Conservation (phyloP, 2,329 filamentous ascomycete species). For the Phoma herbarum region DNA sequence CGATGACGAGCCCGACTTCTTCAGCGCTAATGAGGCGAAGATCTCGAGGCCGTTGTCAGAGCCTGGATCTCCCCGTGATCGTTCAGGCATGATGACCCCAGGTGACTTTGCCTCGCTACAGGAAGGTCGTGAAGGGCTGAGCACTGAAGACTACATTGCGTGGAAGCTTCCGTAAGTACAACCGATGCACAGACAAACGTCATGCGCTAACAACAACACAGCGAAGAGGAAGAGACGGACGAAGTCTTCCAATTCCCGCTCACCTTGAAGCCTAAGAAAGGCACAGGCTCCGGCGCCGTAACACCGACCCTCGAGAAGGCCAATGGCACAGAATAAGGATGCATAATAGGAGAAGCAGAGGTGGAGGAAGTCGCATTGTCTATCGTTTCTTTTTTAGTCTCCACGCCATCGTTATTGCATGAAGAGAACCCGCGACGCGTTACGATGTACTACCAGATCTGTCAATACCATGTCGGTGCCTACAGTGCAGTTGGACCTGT, state of each 20-base stretch:
- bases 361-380: conserved; percentile 18
- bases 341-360: neutral
- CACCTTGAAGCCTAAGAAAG: conserved; percentile 64
- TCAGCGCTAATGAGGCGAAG: conserved; percentile 92
- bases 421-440: conserved; percentile 11
- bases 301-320: conserved; percentile 40
- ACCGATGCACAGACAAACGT: neutral
- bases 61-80: conserved; percentile 88
- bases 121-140: conserved; percentile 90
- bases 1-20: conserved; percentile 85
- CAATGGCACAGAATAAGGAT: conserved; percentile 40
- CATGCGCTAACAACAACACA: conserved; percentile 40
- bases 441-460: conserved; percentile 25
- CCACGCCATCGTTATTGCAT: conserved; percentile 18
- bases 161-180: conserved; percentile 95
- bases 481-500: conserved; percentile 5
- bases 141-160: conserved; percentile 95
- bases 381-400: conserved; percentile 12
- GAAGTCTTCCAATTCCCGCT: conserved; percentile 79
- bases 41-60: conserved; percentile 93
- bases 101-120: conserved; percentile 97
- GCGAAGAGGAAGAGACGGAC: conserved; percentile 90
- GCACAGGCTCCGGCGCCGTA: conserved; percentile 41
- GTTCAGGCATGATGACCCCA: conserved; percentile 97
- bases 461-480: conserved; percentile 19